Percentiles rank a stretch among this genome's conserved stretches.
phyloP scores from a whole-genome alignment of 352 stramenopile species.

The Phytopythium montanum region DNA sequence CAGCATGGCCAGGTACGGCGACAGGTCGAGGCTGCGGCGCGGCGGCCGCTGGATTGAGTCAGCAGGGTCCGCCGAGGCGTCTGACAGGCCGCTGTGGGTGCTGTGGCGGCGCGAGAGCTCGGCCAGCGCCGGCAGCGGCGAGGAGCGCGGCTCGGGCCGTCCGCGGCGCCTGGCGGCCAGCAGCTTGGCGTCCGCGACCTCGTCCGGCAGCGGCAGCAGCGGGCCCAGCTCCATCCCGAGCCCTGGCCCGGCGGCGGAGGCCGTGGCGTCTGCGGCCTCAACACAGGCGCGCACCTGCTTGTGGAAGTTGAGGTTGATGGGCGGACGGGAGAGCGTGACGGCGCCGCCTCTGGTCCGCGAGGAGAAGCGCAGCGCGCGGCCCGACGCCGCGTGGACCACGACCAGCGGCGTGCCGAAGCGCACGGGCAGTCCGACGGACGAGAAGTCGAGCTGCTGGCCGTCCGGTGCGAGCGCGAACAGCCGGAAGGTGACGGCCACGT shows the following conservation, averaged over 20 bases:
- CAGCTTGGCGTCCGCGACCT: constrained; percentile 2
- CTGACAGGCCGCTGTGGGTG: background rate
- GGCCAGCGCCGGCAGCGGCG: constrained; percentile 2
- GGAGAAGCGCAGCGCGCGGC: constrained; percentile 58
- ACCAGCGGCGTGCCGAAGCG: constrained; percentile 50
- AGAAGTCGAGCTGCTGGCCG: constrained; percentile 46
- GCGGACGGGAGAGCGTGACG: constrained; percentile 64
- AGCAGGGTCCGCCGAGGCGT: background rate
- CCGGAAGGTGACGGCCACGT: constrained; percentile 57
- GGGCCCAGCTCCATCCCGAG: too few relatives aligned
- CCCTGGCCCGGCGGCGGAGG: background rate
- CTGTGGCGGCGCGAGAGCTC: constrained; percentile 1
- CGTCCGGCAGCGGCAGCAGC: background rate
- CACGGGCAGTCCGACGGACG: constrained; percentile 51
- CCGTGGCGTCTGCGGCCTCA: constrained; percentile 20
- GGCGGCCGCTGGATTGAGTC: background rate
- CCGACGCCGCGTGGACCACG: constrained; percentile 58
- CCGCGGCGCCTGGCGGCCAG: background rate
- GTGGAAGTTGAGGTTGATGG: constrained; percentile 64
- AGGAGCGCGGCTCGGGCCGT: constrained; percentile 1
- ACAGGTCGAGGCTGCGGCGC: constrained; percentile 4
- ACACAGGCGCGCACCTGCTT: constrained; percentile 46
- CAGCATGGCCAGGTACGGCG: background rate
- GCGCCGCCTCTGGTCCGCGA: constrained; percentile 34
- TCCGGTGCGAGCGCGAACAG: constrained; percentile 63